Evolutionary conservation across 2,329 filamentous ascomycete species (phyloP).

Genomic region (Phoma sp.): DNA sequence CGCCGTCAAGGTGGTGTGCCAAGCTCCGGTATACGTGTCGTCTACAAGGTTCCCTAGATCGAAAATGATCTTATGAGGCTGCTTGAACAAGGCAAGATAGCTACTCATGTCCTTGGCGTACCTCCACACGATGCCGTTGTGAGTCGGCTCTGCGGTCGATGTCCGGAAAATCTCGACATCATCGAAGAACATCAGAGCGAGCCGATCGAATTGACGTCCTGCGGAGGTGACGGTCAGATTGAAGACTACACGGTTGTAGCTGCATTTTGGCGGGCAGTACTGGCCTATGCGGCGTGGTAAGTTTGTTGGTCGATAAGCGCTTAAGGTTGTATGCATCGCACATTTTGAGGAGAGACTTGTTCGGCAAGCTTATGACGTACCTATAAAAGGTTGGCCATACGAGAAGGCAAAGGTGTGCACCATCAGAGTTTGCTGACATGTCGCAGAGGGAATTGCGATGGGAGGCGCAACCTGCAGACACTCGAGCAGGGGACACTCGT

Average conservation of each 20-base stretch:
- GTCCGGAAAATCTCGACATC: constrained; percentile 84
- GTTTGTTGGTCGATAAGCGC: background rate
- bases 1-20: constrained; percentile 76
- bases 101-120: constrained; percentile 81
- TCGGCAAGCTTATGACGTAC: constrained; percentile 51
- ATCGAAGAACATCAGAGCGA: constrained; percentile 76
- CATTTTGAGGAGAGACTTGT: background rate
- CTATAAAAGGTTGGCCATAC: constrained; percentile 76
- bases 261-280: constrained; percentile 71
- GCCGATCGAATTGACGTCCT: constrained; percentile 77
- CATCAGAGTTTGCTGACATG: constrained; percentile 68
- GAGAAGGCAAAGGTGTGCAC: constrained; percentile 73
- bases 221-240: constrained; percentile 76
- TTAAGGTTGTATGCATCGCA: background rate
- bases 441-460: constrained; percentile 58
- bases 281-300: constrained; percentile 52
- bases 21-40: constrained; percentile 72
- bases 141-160: constrained; percentile 79
- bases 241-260: constrained; percentile 76
- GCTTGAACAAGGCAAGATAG: constrained; percentile 71
- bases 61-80: constrained; percentile 77
- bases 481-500: constrained; percentile 55
- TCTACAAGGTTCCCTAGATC: constrained; percentile 75
- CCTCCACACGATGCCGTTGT: constrained; percentile 74
- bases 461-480: constrained; percentile 75